Base-by-base conservation (phyloP, 2,329 filamentous ascomycete species). In the Onygena corvina region DNA sequence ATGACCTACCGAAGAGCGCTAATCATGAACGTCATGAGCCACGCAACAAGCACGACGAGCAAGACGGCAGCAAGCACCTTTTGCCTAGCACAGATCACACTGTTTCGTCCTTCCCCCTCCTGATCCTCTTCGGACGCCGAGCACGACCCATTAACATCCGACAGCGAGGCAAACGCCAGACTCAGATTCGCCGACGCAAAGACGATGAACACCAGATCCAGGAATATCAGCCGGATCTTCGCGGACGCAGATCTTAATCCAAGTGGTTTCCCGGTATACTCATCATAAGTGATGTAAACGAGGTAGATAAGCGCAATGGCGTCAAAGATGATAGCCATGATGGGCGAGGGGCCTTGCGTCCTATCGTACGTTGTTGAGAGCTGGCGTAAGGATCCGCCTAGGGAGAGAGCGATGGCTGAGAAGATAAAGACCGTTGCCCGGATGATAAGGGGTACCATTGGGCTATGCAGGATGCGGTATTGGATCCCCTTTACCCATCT, bases 161-260 rank as follows among this genome's bases (percentile, higher is more conserved):
- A 82, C 48, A 95, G 71, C 6, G 86, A 84, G 62, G 86, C 84
- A 63, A 95, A 94, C 1, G 90, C 89, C 55, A 98, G 72, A 34
- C 86, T 85, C 21, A 94, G 77, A 67, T 94, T 96, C 47, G 89
- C 88, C 3, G 89, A 88, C 65, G 94, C 90, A 70, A 98, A 94
- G 35, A 96, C 89, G 60, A 98, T 94, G 64, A 98, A 98, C 60
- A 95, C 82, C 2, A 98, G 75, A 67, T 98, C 92, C 50, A 94
- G 77, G 49, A 98, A 79, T 52, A 96, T 85, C 46, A 98, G 78
- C 11, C 85, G 80, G 56, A 94, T 84, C 65, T 98, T 98, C 45
- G 86, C 83, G 50, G 81, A 81, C 7, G 87, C 81, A 4, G 81
- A 82, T 36, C 93, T 84, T 52, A 98, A 71, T 1, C 92, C 92